Evolutionary conservation across 306 rosid species (phyloP).

Genomic region (Rosa lucieae): DNA sequence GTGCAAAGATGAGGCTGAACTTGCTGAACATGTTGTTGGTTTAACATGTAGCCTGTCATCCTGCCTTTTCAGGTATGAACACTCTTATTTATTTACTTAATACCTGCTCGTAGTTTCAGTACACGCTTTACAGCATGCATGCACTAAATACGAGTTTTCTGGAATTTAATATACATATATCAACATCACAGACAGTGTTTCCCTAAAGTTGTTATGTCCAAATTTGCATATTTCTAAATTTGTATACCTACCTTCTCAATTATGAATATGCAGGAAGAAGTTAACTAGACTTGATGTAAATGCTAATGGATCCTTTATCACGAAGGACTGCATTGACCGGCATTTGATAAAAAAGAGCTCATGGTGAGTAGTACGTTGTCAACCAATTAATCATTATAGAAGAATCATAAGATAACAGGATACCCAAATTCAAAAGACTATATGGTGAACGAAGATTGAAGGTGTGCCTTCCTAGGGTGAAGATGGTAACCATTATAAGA

Average conservation of each 20-base stretch:
- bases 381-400: neutral
- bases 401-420: neutral
- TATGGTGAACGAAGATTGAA: neutral
- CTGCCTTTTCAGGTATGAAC: constrained; percentile 82
- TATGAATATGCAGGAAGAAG: constrained; percentile 70
- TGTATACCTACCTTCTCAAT: constrained; percentile 8
- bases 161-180: neutral
- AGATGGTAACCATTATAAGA: neutral
- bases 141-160: neutral
- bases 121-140: neutral
- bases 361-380: constrained; percentile 58
- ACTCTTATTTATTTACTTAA: constrained; percentile 21
- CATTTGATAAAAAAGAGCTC: constrained; percentile 68
- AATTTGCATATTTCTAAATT: neutral
- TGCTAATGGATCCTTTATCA: constrained; percentile 76
- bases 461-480: neutral
- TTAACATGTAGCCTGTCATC: constrained; percentile 87
- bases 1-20: constrained; percentile 91
- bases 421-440: neutral
- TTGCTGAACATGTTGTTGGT: constrained; percentile 93
- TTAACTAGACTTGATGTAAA: constrained; percentile 70
- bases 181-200: neutral
- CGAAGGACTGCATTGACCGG: constrained; percentile 70
- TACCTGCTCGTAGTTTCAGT: neutral
- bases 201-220: neutral